Evolutionary conservation across 441 rosid species (phyloP).

Genomic region (Aleurites moluccanus): DNA sequence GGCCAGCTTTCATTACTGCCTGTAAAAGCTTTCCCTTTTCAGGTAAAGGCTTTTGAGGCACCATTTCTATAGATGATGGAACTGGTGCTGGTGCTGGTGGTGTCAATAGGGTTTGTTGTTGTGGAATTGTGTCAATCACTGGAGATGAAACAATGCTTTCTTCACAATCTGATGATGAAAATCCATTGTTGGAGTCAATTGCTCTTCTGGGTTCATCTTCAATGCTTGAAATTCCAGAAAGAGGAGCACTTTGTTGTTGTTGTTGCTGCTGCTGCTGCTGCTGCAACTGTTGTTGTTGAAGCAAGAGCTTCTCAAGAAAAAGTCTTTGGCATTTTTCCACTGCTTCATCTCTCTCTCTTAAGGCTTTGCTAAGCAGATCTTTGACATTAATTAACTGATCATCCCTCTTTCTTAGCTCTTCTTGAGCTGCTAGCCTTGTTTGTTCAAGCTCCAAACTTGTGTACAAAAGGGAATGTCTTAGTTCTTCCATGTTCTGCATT

Average conservation of each 20-base stretch:
- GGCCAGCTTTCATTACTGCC: slow-evolving; percentile 91
- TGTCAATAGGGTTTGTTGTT: slow-evolving; percentile 23
- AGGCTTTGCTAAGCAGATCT: slow-evolving; percentile 46
- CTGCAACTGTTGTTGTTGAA: slow-evolving; percentile 37
- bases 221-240: slow-evolving; percentile 40
- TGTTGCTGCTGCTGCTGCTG: slow-evolving; percentile 33
- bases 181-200: slow-evolving; percentile 38
- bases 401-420: slow-evolving; percentile 64
- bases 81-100: slow-evolving; percentile 25
- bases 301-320: slow-evolving; percentile 43
- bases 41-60: slow-evolving; percentile 74
- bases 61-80: slow-evolving; percentile 25
- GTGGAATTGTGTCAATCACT: slow-evolving; percentile 17
- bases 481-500: slow-evolving; percentile 68
- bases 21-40: slow-evolving; percentile 92
- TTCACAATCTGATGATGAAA: slow-evolving; percentile 73
- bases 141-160: slow-evolving; percentile 89
- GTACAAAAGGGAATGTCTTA: slow-evolving; percentile 63
- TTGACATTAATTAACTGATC: slow-evolving; percentile 51
- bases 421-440: slow-evolving; percentile 57
- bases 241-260: slow-evolving; percentile 25
- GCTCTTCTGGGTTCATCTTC: slow-evolving; percentile 53
- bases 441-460: slow-evolving; percentile 66
- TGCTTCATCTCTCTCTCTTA: slow-evolving; percentile 67
- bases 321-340: slow-evolving; percentile 43